Evolutionary conservation across 768 basidiomycete species (phyloP), one percentile per base, ranked within the genome.

Genomic region (Pisolithus microcarpus): DNA sequence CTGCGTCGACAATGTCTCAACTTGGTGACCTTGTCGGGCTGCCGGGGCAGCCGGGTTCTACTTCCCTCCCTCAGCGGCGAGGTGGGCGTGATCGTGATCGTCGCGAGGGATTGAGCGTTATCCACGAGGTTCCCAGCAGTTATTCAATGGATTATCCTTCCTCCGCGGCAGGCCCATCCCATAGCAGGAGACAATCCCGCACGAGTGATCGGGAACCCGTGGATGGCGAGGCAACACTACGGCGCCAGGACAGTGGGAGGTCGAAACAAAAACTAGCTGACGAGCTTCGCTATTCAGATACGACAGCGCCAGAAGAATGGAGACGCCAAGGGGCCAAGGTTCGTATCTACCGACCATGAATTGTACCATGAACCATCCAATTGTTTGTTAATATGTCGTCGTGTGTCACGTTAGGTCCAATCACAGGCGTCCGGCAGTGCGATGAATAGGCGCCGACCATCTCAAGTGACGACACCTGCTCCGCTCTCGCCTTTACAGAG

Each of bases 211-310:
- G 42, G 4, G 42, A 43, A 15, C 10, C 39, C 7, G 51, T 39
- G 53, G 52, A 53, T 18, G 59, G 58, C 4, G 53, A 47, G 16
- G 66, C 62, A 19, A 55, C 55, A 0, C 24, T 52, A 21, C 40
- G 38, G 19, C 44, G 43, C 4, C 55, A 49, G 9, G 57, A 47
- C 13, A 58, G 62, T 7, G 52, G 53, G 43, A 55, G 43, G 40
- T 30, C 57, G 24, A 70, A 62, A 6, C 69, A 70, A 13, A 50
- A 54, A 16, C 49, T 70, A 8, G 69, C 69, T 18, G 70, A 70
- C 18, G 65, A 63, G n/a, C 43, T 71, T 26, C 58, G 69, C 36
- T 65, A 70, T 49, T 70, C 69, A 8, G 52, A 70, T 48, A 66
- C 69, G 30, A 51, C 61, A 3, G 54, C 57, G 46, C 45, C 60